Base-by-base conservation (phyloP, 164 flowering plant genomes). In the Aristolochia californica region DNA sequence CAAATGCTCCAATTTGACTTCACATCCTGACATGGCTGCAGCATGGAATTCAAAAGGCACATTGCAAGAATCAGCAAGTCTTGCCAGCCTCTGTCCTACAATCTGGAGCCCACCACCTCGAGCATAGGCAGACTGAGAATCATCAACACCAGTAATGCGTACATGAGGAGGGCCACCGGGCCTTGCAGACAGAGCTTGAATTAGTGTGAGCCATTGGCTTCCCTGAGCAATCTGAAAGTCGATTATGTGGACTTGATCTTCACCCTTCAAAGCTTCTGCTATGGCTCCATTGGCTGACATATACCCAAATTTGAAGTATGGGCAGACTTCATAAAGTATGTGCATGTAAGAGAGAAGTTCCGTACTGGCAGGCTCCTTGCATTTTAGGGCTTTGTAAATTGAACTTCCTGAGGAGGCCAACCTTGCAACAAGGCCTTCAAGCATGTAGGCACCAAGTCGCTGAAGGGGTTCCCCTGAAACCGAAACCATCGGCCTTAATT, bases 211-310 rank as follows among this genome's bases (percentile, higher is more conserved):
- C 95, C 95, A 87, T 56, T 87, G 95, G 51, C 62, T 68, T 18
- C 95, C 91, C 53, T 87, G 91, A 11, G 77, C 68, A 56, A 87
- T 81, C 69, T 81, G 88, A 68, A 84, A 84, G 70, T 87, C 95
- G 65, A 87, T 80, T 53, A 87, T 87, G 67, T 87, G 95, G 49
- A 87, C 65, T 24, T 58, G 55, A 47, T 62, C 72, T 68, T 87
- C 95, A 59, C 75, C 77, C 61, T 76, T 84, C 75, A 83, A 51
- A 21, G 91, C 91, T 55, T 87, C 95, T 26, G 87, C 91, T 26
- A 87, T 87, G 18, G 88, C 95, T 26, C 91, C 91, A 62, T 87
- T 87, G 24, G 91, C 91, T 1, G 95, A 84, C 80, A 84, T 59
- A 53, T 81, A 81, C 1, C 83, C 95, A 57, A 87, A 87, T 67